Base-by-base conservation (phyloP, 306 rosid species). In the Cucurbita moschata region DNA sequence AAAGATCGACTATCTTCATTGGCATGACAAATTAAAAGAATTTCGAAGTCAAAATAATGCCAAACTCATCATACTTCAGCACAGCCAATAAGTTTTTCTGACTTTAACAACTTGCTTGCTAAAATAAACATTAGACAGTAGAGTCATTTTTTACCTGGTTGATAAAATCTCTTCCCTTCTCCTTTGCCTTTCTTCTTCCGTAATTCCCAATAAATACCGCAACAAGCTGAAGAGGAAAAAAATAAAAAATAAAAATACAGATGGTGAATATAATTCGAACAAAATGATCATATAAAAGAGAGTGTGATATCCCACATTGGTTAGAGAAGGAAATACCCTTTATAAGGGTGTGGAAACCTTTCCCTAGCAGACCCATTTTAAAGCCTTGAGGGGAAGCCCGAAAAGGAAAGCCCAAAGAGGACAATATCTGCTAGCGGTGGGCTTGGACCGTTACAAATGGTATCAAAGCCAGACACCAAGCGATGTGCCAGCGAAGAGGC, bases 121-220 rank as follows among this genome's bases (percentile, higher is more conserved):
- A n/a, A 21, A 49, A 47, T 47, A 52, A 44, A 53, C 47, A 71
- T 52, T 71, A 11, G 37, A 6, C 42, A 83, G 72, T 21, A 57
- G 67, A 66, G 73, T 46, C 49, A 47, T 52, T 38, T 19, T 68
- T 77, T 83, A 93, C 97, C 97, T 89, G 15, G 99, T 91, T 78
- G 96, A 79, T 74, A 94, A 78, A 81, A 94, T 94, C 84, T 94
- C 96, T 88, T 82, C 95, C 19, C 97, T 90, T 81, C 97, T 94
- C 57, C 12, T 75, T 84, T 86, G 82, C 82, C 99, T 89, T 86
- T 91, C 99, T 78, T 90, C 97, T 63, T 94, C 99, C 15, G 95
- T 87, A 82, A 91, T 59, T 58, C 99, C 99, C 76, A 94, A 79
- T 57, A 94, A 86, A 83, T 91, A 51, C 73, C 92, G 90, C 88